phyloP scores from a whole-genome alignment of 371 early-diverging fungal genomes.

The Hamiltosporidium magnivora region DNA sequence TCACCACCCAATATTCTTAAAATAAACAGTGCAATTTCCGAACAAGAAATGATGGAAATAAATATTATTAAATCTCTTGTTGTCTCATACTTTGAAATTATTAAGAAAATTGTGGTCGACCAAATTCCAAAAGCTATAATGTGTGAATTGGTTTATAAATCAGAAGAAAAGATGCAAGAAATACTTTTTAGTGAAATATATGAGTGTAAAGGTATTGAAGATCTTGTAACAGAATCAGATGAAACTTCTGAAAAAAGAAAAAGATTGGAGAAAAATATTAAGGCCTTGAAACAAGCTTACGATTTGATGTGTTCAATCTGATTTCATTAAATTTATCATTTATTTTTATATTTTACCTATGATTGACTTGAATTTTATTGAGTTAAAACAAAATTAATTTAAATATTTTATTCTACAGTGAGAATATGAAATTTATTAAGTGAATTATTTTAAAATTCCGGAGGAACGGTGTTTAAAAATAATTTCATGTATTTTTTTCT shows the following conservation, averaged over 20 bases:
- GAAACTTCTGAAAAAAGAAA: slow-evolving; percentile 67
- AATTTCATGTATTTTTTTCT: too few relatives aligned
- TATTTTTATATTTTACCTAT: too few relatives aligned
- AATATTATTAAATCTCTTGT: slow-evolving; percentile 90
- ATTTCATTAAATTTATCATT: background rate
- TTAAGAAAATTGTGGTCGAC: slow-evolving; percentile 85
- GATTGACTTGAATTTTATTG: too few relatives aligned
- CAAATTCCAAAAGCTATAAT: slow-evolving; percentile 95
- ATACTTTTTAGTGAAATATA: slow-evolving; percentile 83
- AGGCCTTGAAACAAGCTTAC: slow-evolving; percentile 10
- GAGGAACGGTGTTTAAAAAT: too few relatives aligned
- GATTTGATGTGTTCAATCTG: slow-evolving; percentile 12
- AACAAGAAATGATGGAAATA: slow-evolving; percentile 82
- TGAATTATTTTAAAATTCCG: too few relatives aligned
- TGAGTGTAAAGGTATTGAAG: slow-evolving; percentile 72
- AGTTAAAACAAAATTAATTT: too few relatives aligned
- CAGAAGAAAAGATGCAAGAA: slow-evolving; percentile 79
- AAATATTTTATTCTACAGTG: too few relatives aligned
- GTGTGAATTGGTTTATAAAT: slow-evolving; percentile 74
- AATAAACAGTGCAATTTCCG: slow-evolving; percentile 77
- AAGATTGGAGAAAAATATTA: slow-evolving; percentile 2
- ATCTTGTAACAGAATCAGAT: slow-evolving; percentile 80
- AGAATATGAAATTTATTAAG: too few relatives aligned
- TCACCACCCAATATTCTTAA: slow-evolving; percentile 76
- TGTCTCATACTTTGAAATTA: slow-evolving; percentile 81